A percentile compares a stretch with the other conserved stretches of the same genome.
Conservation (phyloP, 2,329 filamentous ascomycete genomes). For the Talaromyces piceae region DNA sequence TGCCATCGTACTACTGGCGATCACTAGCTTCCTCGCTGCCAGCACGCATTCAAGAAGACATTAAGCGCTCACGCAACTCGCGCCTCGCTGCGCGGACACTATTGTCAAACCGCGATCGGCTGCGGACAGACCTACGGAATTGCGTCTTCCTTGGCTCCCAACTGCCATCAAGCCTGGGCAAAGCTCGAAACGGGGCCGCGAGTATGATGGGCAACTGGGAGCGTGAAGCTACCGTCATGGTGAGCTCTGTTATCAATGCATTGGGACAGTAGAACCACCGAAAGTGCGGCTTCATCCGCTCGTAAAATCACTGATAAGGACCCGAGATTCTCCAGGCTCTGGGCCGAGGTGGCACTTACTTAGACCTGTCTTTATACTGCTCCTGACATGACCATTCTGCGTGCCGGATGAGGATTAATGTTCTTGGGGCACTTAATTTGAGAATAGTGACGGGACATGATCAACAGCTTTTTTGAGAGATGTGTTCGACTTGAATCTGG, state of each 20-base stretch:
- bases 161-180: constrained; percentile 47
- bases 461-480: too few species aligned
- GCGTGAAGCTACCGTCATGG: constrained; percentile 90
- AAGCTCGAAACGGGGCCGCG: constrained; percentile 37
- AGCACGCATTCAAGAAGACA: constrained; percentile 72
- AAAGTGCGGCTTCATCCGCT: too few species aligned
- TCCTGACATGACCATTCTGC: too few species aligned
- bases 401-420: too few species aligned
- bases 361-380: too few species aligned
- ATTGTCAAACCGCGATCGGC: constrained; percentile 63
- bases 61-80: constrained; percentile 73
- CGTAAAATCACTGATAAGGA: too few species aligned
- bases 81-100: constrained; percentile 78
- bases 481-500: too few species aligned
- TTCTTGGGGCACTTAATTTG: too few species aligned
- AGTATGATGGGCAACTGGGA: constrained; percentile 61
- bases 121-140: constrained; percentile 70
- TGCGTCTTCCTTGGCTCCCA: constrained; percentile 74
- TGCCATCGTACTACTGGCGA: constrained; percentile 91
- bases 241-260: constrained; percentile 67
- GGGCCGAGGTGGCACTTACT: too few species aligned
- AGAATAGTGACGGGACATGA: too few species aligned
- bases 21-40: constrained; percentile 73
- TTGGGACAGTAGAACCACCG: constrained; percentile 29
- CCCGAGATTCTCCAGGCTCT: too few species aligned